Evolutionary conservation across 1,139 yeast species (phyloP), one percentile per base, ranked within the genome.

Genomic region (Protomyces inouyei): DNA sequence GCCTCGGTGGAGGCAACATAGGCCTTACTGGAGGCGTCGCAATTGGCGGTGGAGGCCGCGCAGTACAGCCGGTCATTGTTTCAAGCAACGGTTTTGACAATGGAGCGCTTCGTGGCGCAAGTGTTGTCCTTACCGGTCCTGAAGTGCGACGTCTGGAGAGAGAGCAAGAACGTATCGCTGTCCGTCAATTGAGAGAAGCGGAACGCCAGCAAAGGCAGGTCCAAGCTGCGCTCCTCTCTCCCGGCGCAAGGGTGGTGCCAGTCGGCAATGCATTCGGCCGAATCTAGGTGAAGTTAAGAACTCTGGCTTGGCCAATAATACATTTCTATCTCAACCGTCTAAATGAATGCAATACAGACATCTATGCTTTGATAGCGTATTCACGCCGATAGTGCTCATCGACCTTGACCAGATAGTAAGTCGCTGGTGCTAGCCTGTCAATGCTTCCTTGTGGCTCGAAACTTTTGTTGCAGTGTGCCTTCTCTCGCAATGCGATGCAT

Each of bases 401-500:
- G 72, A 95, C 81, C 71, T 85, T 85, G 68, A 84, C 82, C 76
- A 95, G 83, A 78, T 93, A 95, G 80, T 89, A 95, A 66, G 92
- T 82, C 66, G 97, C 97, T 53, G 80, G 70, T 67, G 83, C 80
- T 72, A 95, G 79, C 73, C 82, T 79, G 32, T 88, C 96, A 70
- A 85, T 79, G 52, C 86, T 79, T 64, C 98, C 98, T 67, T 80
- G 76, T 70, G 98, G 98, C 74, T 81, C 79, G 80, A 83, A 87
- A 70, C 80, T 78, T 77, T 91, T 90, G 78, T 89, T 83, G 75
- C 90, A 80, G 74, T 90, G 96, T 52, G 93, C 88, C 73, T 85
- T 82, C 80, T 95, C 98, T 80, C 99, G 90, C 71, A 88, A 82
- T 53, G 79, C 87, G 71, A 93, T 83, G 57, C 95, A 93, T 57